A percentile compares a stretch with the other conserved stretches of the same genome.
These are phyloP conservation scores for Babesia bovis DNA, from an alignment of 169 alveolate species.

Conservation along the genomic window DNA sequence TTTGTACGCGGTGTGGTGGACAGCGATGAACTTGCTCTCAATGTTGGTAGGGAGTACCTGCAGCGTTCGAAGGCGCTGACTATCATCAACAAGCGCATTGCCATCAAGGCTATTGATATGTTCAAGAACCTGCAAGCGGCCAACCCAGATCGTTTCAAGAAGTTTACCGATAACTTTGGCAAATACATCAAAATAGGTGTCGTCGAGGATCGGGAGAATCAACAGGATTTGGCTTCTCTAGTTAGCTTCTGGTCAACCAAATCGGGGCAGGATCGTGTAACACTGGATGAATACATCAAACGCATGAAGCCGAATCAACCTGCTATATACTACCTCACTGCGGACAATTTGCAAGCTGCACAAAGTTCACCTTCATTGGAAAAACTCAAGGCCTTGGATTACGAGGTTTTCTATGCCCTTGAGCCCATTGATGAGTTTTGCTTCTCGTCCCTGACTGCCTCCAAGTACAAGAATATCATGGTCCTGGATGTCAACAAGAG, in stretches of 20 bases:
- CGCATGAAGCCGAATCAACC: constrained; percentile 91
- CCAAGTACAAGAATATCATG: constrained; percentile 89
- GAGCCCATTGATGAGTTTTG: constrained; percentile 98
- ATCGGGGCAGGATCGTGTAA: constrained; percentile 75
- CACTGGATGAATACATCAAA: constrained; percentile 90
- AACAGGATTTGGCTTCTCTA: constrained; percentile 91
- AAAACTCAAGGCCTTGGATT: constrained; percentile 86
- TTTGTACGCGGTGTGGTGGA: constrained; percentile 97
- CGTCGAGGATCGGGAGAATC: constrained; percentile 94
- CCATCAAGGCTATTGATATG: constrained; percentile 91
- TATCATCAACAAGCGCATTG: constrained; percentile 92
- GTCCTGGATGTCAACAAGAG: constrained; percentile 92
- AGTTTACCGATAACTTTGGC: constrained; percentile 90
- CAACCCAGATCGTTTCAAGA: constrained; percentile 84
- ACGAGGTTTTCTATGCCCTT: constrained; percentile 90
- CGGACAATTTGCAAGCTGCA: constrained; percentile 88
- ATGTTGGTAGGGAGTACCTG: constrained; percentile 96
- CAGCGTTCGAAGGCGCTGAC: constrained; percentile 92
- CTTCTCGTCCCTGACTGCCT: constrained; percentile 85
- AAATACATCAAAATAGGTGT: constrained; percentile 93
- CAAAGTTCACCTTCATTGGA: constrained; percentile 92
- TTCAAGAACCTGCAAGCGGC: constrained; percentile 80
- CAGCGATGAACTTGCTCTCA: constrained; percentile 95
- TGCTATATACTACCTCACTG: constrained; percentile 92
- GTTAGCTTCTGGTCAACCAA: constrained; percentile 87